Evolutionary conservation across 345 rosid genomes (phyloP), one percentile per base, ranked within the genome.

Genomic region (Hypericum androsaemum): DNA sequence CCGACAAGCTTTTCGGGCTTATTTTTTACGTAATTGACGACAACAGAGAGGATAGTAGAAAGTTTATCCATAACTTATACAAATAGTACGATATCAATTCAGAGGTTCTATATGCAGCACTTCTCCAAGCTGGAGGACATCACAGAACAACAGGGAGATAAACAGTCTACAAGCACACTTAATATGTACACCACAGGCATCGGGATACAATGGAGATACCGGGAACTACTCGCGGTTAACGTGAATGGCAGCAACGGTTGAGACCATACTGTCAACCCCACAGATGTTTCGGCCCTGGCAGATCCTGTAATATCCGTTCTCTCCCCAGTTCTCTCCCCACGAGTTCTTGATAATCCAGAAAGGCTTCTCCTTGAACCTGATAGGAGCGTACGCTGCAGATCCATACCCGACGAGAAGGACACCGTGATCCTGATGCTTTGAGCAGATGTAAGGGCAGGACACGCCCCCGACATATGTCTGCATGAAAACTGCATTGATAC

Each of bases 221-320:
- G 32, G 32, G 32, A 46, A 10, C 39, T 49, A 49, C 53, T 49
- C 13, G 32, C 0, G 53, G 32, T 7, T 13, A 14, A 12, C 8
- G 54, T 12, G 37, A 10, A 51, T 1, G 16, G 54, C 54, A 51
- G 54, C 41, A 51, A 51, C 54, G 37, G 54, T 10, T 6, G 54
- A 51, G 3, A 51, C 54, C 54, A 51, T 51, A n/a, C 41, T n/a
- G 8, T 49, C 38, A 36, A 49, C 32, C 37, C 47, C 47, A 43
- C 47, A 43, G 47, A 43, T 8, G 12, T 22, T 22, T 22, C 32
- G 32, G 32, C 32, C 32, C 32, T 22, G 32, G 32, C 32, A 22
- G 32, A 22, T 22, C 4, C 32, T 22, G 32, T 22, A 22, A 22
- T 22, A 22, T 1, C 32, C 32, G 4, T 22, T 22, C 47, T 43